Conservation (phyloP, 306 rosid species). For the Vigna mungo region DNA sequence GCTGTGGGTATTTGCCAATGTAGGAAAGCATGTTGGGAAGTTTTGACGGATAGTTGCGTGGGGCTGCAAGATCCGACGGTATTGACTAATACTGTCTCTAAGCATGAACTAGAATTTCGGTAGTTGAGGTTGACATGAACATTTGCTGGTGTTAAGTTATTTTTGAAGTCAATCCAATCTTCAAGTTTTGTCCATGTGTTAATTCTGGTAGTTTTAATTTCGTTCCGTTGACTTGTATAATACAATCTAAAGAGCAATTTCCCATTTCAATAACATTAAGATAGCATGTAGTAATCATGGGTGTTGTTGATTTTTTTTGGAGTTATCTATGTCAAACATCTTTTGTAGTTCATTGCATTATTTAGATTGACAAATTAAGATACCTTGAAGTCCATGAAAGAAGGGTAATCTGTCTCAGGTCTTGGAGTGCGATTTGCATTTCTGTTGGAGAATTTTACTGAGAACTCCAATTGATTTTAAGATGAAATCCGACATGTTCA, state of each 20-base stretch:
- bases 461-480: too few relatives aligned
- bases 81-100: conserved; percentile 7
- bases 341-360: too few relatives aligned
- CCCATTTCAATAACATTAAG: background rate
- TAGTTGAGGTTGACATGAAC: conserved; percentile 24
- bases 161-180: conserved; percentile 20
- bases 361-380: too few relatives aligned
- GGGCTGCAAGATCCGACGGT: conserved; percentile 23
- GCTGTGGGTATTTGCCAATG: conserved; percentile 33
- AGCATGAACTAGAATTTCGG: conserved; percentile 1
- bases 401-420: too few relatives aligned
- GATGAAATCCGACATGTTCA: too few relatives aligned
- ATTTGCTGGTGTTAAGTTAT: background rate
- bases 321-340: too few relatives aligned
- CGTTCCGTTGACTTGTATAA: conserved; percentile 14
- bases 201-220: conserved; percentile 22
- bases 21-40: conserved; percentile 38
- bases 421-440: too few relatives aligned
- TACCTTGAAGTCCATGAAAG: too few relatives aligned
- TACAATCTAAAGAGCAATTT: conserved; percentile 11
- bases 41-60: background rate
- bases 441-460: too few relatives aligned
- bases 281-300: too few relatives aligned
- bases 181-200: conserved; percentile 8
- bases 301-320: too few relatives aligned